phyloP scores from a whole-genome alignment of 2,329 filamentous ascomycete genomes.

The Diaporthe sp. region DNA sequence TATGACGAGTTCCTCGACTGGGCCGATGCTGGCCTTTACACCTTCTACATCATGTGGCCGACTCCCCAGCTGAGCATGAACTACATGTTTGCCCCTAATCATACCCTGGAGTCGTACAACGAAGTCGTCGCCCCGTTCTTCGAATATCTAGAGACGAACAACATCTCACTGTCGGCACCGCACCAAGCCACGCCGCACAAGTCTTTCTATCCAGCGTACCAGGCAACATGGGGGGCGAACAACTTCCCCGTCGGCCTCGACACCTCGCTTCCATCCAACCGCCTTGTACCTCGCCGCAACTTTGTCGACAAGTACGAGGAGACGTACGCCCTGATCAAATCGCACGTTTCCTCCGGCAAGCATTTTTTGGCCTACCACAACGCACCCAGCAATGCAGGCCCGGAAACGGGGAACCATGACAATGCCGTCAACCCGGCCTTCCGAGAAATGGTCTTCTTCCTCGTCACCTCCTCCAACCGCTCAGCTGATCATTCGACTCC shows the following conservation, averaged over 20 bases:
- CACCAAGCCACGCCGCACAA: background rate
- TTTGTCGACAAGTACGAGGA: conserved; percentile 30
- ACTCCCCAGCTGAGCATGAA: conserved; percentile 2
- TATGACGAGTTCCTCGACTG: conserved; percentile 41
- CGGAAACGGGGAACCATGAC: conserved; percentile 35
- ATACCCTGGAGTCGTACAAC: background rate
- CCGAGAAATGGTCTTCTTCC: conserved; percentile 53
- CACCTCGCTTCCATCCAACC: background rate
- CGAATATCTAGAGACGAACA: background rate
- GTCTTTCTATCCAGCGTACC: conserved; percentile 2
- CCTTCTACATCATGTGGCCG: conserved; percentile 3
- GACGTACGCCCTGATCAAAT: conserved; percentile 40
- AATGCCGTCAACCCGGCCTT: conserved; percentile 56
- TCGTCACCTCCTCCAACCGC: conserved; percentile 45
- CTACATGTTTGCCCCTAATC: background rate
- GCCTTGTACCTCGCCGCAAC: conserved; percentile 16
- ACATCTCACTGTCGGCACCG: background rate
- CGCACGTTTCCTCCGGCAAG: conserved; percentile 41
- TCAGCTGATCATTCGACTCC: conserved; percentile 29
- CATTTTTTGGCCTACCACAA: conserved; percentile 43
- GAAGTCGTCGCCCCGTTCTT: background rate
- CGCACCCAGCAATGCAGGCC: background rate
- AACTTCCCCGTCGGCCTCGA: background rate
- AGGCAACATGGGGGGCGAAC: conserved; percentile 2
- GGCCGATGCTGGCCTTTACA: background rate